These are phyloP conservation scores for Exserohilum rostratum DNA, from an alignment of 2,329 filamentous ascomycete species.

Conservation along the genomic window DNA sequence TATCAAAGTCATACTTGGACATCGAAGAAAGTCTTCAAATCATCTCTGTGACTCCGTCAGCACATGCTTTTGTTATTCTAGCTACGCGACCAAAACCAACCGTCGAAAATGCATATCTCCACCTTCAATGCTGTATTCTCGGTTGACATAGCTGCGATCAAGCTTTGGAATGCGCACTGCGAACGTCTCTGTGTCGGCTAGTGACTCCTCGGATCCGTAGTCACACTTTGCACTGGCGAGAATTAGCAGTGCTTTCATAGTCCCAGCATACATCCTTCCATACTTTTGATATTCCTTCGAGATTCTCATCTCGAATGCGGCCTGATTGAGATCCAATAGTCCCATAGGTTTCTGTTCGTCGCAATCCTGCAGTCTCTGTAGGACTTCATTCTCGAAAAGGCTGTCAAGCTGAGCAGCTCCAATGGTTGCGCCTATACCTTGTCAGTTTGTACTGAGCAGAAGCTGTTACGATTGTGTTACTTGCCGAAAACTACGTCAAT, in stretches of 20 bases:
- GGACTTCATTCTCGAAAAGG: conserved; percentile 35
- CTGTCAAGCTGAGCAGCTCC: conserved; percentile 46
- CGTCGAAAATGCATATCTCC: conserved; percentile 25
- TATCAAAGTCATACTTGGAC: conserved; percentile 6
- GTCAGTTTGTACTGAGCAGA: neutral
- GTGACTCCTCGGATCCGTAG: conserved; percentile 38
- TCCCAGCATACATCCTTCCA: neutral
- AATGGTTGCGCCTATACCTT: conserved; percentile 47
- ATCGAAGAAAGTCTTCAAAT: conserved; percentile 28
- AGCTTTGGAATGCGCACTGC: conserved; percentile 40
- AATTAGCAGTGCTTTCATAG: neutral
- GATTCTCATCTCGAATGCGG: conserved; percentile 47
- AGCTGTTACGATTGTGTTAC: neutral
- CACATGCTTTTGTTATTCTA: neutral
- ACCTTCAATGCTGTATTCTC: conserved; percentile 21
- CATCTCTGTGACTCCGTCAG: conserved; percentile 25
- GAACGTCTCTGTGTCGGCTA: conserved; percentile 35
- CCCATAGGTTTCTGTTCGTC: conserved; percentile 24
- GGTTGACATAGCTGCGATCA: conserved; percentile 20
- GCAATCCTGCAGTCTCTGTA: conserved; percentile 28
- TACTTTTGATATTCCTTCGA: conserved; percentile 44
- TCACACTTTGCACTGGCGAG: conserved; percentile 37
- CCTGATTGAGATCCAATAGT: conserved; percentile 33
- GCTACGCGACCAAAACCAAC: neutral
- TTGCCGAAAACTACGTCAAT: conserved; percentile 46